Evolutionary conservation across 2,329 filamentous ascomycete species (phyloP).

Genomic region (Epicoccum sorghinum): DNA sequence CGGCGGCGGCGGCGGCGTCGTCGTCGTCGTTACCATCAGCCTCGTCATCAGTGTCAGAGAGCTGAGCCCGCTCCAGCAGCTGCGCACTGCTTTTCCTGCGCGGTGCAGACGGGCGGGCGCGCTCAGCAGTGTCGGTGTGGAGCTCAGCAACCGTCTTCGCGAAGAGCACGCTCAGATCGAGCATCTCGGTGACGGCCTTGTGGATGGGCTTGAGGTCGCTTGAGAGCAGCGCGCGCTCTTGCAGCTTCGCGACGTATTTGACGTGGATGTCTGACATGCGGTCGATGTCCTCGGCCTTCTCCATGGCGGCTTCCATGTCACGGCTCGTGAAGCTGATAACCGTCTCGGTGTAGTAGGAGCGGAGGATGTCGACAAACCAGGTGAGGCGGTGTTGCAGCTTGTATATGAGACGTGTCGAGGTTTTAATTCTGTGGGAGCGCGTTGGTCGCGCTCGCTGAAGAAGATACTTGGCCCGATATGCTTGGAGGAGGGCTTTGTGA

Average conservation of each 20-base stretch:
- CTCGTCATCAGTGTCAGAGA: conserved; percentile 38
- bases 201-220: conserved; percentile 72
- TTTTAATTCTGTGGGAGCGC: conserved; percentile 9
- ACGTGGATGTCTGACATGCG: conserved; percentile 76
- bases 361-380: conserved; percentile 78
- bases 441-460: conserved; percentile 61
- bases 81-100: conserved; percentile 27
- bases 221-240: conserved; percentile 73
- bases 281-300: conserved; percentile 73
- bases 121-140: not conserved
- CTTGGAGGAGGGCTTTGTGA: conserved; percentile 78
- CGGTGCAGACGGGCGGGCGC: not conserved
- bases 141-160: conserved; percentile 60
- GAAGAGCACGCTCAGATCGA: conserved; percentile 76
- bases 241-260: conserved; percentile 65
- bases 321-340: conserved; percentile 68
- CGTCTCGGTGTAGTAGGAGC: conserved; percentile 76
- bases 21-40: conserved; percentile 22
- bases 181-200: conserved; percentile 73
- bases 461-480: conserved; percentile 71
- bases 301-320: conserved; percentile 64
- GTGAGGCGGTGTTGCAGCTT: conserved; percentile 71
- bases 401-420: conserved; percentile 44
- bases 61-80: conserved; percentile 27
- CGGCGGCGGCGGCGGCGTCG: conserved; percentile 22